Evolutionary conservation across 192 early-diverging fungal genomes (phyloP).

Genomic region (Obelidium mucronatum): DNA sequence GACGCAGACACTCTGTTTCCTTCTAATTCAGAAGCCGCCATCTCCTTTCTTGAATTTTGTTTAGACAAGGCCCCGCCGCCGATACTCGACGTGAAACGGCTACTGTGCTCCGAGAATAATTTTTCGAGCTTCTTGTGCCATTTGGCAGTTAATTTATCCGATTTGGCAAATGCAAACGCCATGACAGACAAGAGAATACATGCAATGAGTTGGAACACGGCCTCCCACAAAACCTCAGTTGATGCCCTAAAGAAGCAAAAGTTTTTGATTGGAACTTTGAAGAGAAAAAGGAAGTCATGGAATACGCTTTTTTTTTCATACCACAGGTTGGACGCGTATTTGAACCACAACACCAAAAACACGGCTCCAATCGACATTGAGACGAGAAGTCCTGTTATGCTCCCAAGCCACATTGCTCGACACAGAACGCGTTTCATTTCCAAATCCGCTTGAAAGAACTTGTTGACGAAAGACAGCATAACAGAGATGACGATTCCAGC

Average conservation of each 20-base stretch:
- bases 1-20: too few relatives aligned
- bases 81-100: too few relatives aligned
- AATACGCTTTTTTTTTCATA: too few relatives aligned
- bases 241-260: slow-evolving; percentile 15
- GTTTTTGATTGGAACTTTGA: neutral
- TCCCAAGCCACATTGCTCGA: slow-evolving; percentile 79
- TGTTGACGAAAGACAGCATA: slow-evolving; percentile 72
- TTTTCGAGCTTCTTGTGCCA: slow-evolving; percentile 70
- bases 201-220: slow-evolving; percentile 81
- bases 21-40: too few relatives aligned
- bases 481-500: slow-evolving; percentile 90
- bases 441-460: slow-evolving; percentile 5
- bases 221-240: slow-evolving; percentile 83
- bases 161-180: slow-evolving; percentile 81
- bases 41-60: too few relatives aligned
- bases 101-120: too few relatives aligned
- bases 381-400: slow-evolving; percentile 69
- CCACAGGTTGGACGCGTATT: slow-evolving; percentile 54
- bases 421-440: slow-evolving; percentile 1
- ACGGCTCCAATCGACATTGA: slow-evolving; percentile 74
- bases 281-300: too few relatives aligned
- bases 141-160: slow-evolving; percentile 78
- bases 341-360: slow-evolving; percentile 84
- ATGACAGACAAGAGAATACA: slow-evolving; percentile 78
- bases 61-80: too few relatives aligned